phyloP scores from a whole-genome alignment of 2,329 filamentous ascomycete genomes.

The Metarhizium rileyi region DNA sequence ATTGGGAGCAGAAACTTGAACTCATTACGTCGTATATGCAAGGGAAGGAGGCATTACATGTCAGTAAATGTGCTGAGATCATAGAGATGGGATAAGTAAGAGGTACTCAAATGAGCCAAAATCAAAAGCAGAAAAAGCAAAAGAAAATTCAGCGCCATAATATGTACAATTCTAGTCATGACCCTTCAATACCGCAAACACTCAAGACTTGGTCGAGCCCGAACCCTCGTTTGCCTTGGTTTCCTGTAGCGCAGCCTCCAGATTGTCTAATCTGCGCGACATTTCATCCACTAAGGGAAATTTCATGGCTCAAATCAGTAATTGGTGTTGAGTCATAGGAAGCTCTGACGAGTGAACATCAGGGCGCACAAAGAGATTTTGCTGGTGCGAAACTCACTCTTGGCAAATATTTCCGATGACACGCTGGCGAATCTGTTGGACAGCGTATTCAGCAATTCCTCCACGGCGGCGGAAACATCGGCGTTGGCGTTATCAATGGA shows the following conservation, averaged over 20 bases:
- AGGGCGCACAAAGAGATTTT: background rate
- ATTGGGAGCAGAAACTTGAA: background rate
- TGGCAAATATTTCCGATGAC: constrained; percentile 78
- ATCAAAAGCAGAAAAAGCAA: too few relatives aligned
- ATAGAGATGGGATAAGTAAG: background rate
- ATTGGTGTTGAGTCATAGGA: background rate
- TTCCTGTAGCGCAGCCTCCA: constrained; percentile 63
- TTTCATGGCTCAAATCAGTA: background rate
- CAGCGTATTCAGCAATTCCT: constrained; percentile 76
- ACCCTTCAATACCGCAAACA: background rate
- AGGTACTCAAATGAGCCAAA: background rate
- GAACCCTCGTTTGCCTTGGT: constrained; percentile 37
- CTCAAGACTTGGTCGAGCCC: constrained; percentile 25
- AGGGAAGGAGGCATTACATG: background rate
- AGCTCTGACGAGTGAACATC: background rate
- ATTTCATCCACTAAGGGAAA: constrained; percentile 75
- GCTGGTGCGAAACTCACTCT: constrained; percentile 50
- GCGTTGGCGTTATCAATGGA: constrained; percentile 38
- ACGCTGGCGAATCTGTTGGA: constrained; percentile 78
- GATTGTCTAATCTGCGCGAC: constrained; percentile 72
- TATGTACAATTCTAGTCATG: background rate
- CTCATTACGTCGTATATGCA: background rate
- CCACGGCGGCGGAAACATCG: constrained; percentile 69
- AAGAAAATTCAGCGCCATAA: background rate
- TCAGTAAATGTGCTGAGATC: background rate